Percentiles rank a stretch among this genome's conserved stretches.
Evolutionary conservation across 805 yeast genomes (phyloP).

Genomic region (Myxozyma neglecta): DNA sequence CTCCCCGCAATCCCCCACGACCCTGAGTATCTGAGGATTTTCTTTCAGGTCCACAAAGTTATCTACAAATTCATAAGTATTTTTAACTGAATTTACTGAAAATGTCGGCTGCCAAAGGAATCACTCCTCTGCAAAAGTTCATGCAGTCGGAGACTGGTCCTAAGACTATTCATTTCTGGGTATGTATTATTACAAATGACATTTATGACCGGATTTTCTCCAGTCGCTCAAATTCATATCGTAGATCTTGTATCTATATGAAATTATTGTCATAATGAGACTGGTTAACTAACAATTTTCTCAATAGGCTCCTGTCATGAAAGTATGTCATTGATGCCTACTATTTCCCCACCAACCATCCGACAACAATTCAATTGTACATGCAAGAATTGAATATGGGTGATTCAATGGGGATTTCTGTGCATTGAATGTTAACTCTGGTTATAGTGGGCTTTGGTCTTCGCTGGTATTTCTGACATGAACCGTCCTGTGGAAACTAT

Average conservation of each 20-base stretch:
- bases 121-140: conserved; percentile 57
- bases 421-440: not conserved
- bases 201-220: not conserved
- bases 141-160: conserved; percentile 92
- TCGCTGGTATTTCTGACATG: conserved; percentile 87
- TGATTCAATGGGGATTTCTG: not conserved
- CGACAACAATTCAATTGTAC: not conserved
- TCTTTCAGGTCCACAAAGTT: too few species aligned
- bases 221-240: not conserved
- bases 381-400: not conserved
- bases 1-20: not conserved
- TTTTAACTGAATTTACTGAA: not conserved
- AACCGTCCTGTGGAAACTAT: conserved; percentile 89
- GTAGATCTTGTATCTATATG: not conserved
- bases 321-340: conserved; percentile 40
- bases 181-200: conserved; percentile 41
- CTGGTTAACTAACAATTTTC: not conserved
- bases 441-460: conserved; percentile 77
- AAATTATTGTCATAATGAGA: not conserved
- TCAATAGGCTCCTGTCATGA: conserved; percentile 57
- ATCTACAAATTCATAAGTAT: too few species aligned
- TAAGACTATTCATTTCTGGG: conserved; percentile 97
- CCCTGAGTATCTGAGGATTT: not conserved
- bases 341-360: conserved; percentile 1
- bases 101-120: conserved; percentile 12